phyloP scores from a whole-genome alignment of 257 asterid species.

The Nyctanthes arbortristis region DNA sequence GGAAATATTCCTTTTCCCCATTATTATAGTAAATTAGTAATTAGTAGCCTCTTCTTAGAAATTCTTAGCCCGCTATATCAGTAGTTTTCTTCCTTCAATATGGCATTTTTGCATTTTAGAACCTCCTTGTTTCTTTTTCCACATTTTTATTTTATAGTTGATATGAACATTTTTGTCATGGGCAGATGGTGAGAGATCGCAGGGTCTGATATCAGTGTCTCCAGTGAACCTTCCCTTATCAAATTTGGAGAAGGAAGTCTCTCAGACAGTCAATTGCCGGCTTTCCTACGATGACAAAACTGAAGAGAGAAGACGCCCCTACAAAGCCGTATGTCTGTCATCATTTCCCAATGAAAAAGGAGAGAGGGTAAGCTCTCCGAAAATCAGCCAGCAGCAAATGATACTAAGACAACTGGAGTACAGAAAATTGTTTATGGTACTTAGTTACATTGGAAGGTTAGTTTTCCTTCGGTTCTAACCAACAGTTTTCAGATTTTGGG shows the following conservation, averaged over 20 bases:
- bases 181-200: constrained; percentile 34
- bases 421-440: constrained; percentile 60
- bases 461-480: constrained; percentile 17
- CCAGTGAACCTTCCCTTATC: constrained; percentile 15
- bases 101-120: not conserved
- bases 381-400: constrained; percentile 39
- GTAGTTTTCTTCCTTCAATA: not conserved
- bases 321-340: constrained; percentile 3
- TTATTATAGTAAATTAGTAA: no score
- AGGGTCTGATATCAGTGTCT: constrained; percentile 19
- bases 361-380: constrained; percentile 1
- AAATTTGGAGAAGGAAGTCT: constrained; percentile 13
- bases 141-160: not conserved
- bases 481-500: not conserved
- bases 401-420: constrained; percentile 50
- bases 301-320: constrained; percentile 18
- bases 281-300: constrained; percentile 37
- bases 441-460: constrained; percentile 69
- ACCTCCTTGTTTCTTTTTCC: not conserved
- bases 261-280: constrained; percentile 21
- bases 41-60: not conserved
- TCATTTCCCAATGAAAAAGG: constrained; percentile 19
- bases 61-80: not conserved
- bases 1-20: no score
- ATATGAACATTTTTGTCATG: constrained; percentile 19